Conservation (phyloP, 495 filamentous ascomycete genomes). For the Penicillium daleae region DNA sequence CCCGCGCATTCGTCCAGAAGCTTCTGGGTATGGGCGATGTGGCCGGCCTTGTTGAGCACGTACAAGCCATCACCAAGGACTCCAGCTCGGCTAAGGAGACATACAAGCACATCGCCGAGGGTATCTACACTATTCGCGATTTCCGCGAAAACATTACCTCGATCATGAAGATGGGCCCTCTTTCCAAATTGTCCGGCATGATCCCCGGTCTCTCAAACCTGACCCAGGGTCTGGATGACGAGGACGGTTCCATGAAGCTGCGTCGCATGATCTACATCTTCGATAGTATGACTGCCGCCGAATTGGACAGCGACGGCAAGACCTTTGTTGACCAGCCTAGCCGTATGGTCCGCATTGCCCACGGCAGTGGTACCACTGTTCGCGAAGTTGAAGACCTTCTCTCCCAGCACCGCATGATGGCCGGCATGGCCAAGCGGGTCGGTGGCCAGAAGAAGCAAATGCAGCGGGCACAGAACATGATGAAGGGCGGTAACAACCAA, state of each 20-base stretch:
- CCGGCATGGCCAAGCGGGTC: constrained; percentile 98
- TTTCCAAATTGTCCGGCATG: constrained; percentile 98
- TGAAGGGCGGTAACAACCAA: constrained; percentile 83
- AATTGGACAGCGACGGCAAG: constrained; percentile 93
- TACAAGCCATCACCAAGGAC: constrained; percentile 94
- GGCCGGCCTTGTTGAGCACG: constrained; percentile 92
- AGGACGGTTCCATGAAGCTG: constrained; percentile 88
- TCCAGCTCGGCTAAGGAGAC: constrained; percentile 81
- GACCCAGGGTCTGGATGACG: constrained; percentile 95
- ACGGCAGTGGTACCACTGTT: constrained; percentile 86
- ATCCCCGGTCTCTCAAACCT: constrained; percentile 92
- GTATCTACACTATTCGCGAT: constrained; percentile 94
- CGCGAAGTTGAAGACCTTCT: constrained; percentile 97
- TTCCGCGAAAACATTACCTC: constrained; percentile 93
- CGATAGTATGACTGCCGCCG: constrained; percentile 94
- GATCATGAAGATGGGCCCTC: constrained; percentile 99
- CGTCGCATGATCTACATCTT: constrained; percentile 99
- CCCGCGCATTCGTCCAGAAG: constrained; percentile 88
- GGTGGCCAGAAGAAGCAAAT: constrained; percentile 96
- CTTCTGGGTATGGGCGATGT: constrained; percentile 97
- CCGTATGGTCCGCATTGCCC: constrained; percentile 90
- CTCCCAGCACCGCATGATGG: constrained; percentile 98
- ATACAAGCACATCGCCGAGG: constrained; percentile 97
- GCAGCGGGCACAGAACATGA: constrained; percentile 87
- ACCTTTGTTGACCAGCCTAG: constrained; percentile 90